Evolutionary conservation across 1,284 basidiomycete species (phyloP), one percentile per base, ranked within the genome.

Genomic region (Schizopora paradoxa): DNA sequence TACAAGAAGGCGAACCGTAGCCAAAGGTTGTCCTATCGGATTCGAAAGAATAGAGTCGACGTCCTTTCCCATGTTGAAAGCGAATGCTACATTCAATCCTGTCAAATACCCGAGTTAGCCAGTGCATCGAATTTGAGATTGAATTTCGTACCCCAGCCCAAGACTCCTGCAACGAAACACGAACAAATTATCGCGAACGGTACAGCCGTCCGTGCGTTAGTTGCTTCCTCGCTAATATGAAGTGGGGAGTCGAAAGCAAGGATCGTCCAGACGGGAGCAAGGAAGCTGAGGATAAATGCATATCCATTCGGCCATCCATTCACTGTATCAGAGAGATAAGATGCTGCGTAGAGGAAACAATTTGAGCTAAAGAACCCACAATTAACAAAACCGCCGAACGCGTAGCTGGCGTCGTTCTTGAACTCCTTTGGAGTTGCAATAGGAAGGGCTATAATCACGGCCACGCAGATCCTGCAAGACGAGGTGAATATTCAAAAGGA

Each of bases 241-340:
- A 18, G 8, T 6, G 2, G 22, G 7, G 8, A 44, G 14, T 27
- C 11, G n/a, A n/a, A n/a, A 36, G 43, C n/a, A 58, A 61, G 62
- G 25, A 70, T 63, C 0, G 68, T 74, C 76, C 76, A 78, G 1
- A 74, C 65, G 1, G 76, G 75, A 1, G 69, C 66, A 31, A 77
- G 58, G 51, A 76, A 68, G 21, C 69, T 69, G 3, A 77, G 61
- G 34, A 77, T 58, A 55, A 77, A 77, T 1, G 74, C 67, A 47
- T 68, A 72, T 4, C 65, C 68, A 38, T 62, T 61, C 3, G 66
- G 65, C 72, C 73, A 81, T 4, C 70, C 70, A 18, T 69, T 68
- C n/a, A 72, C 72, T 73, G 37, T 6, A 25, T 19, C n/a, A n/a
- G n/a, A 11, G 7, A 31, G 14, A 27, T 23, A 37, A 26, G 11